Evolutionary conservation across 169 alveolate species (phyloP), one percentile per base, ranked within the genome.

Genomic region (Plasmodium knowlesi): DNA sequence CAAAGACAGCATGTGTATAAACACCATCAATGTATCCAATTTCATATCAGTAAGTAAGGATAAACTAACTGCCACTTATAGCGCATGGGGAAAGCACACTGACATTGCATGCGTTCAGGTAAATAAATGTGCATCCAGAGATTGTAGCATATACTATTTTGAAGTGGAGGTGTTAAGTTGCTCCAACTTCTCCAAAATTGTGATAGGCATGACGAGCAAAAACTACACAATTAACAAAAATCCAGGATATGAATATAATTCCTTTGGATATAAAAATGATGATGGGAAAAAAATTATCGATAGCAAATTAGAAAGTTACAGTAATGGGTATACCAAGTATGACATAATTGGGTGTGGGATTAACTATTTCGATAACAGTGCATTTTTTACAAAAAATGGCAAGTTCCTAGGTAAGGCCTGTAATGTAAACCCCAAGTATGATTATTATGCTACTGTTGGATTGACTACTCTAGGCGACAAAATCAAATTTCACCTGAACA

Each of bases 311-410:
- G 98, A 95, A 71, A 50, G 82, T 54, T 97, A 94, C 67, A 95
- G 97, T 53, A 84, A 96, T 30, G 83, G 96, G 39, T 97, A 95
- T 80, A 95, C 96, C 19, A 72, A 85, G 67, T 93, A 96, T 86
- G 98, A 97, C 74, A 95, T 95, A n/a, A 82, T 97, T 14, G 98
- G 98, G 6, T 96, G 98, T 70, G 98, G 98, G 22, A 96, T 97
- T 28, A 95, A 96, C 67, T 94, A 97, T 83, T 32, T 78, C 76
- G 92, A 96, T 34, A 96, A 93, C 39, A 84, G 95, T 43, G 95
- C 96, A 19, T 97, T 97, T 92, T 97, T 95, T 88, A 97, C 98
- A 12, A 92, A 92, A 50, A 97, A 97, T 85, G 98, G 98, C 9
- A 86, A 82, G 46, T 95, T 76, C 73, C 83, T 95, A 67, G 98